Conservation (phyloP, 1,284 basidiomycete species). For the Bjerkandera adusta region DNA sequence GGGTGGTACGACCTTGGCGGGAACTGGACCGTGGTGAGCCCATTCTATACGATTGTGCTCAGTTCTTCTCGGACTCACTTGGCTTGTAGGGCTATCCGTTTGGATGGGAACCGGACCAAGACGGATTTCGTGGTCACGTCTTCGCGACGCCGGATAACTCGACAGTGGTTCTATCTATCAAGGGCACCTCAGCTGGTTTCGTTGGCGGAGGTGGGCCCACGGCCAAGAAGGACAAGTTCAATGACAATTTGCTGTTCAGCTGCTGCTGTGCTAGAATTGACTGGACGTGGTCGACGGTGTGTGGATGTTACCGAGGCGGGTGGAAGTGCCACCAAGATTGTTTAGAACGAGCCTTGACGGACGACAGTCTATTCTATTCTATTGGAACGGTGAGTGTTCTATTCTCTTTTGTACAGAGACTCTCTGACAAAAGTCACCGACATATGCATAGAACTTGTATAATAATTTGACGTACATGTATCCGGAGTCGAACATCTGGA, state of each 20-base stretch:
- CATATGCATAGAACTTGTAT: conserved; percentile 71
- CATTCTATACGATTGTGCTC: background rate
- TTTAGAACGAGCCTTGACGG: conserved; percentile 74
- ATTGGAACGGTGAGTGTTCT: conserved; percentile 65
- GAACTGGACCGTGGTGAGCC: conserved; percentile 63
- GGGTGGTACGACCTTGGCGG: conserved; percentile 79
- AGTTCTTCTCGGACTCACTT: background rate
- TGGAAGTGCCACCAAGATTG: conserved; percentile 87
- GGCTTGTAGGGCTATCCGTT: conserved; percentile 69
- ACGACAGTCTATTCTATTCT: conserved; percentile 89
- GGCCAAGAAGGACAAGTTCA: conserved; percentile 87
- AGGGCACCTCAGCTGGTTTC: conserved; percentile 85
- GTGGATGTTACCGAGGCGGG: conserved; percentile 83
- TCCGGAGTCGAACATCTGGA: conserved; percentile 91
- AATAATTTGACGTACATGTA: conserved; percentile 95
- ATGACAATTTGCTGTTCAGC: conserved; percentile 96
- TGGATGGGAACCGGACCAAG: conserved; percentile 88
- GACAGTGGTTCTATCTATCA: conserved; percentile 89
- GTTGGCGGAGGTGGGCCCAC: conserved; percentile 87
- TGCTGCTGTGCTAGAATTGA: conserved; percentile 96
- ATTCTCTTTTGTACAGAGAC: conserved; percentile 2
- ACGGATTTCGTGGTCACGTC: conserved; percentile 91
- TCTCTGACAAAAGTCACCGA: background rate
- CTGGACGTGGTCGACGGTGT: conserved; percentile 95
- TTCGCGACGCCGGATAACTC: conserved; percentile 82